Evolutionary conservation across 176 grass and related monocot species (phyloP).

Genomic region (Cymbopogon citratus): DNA sequence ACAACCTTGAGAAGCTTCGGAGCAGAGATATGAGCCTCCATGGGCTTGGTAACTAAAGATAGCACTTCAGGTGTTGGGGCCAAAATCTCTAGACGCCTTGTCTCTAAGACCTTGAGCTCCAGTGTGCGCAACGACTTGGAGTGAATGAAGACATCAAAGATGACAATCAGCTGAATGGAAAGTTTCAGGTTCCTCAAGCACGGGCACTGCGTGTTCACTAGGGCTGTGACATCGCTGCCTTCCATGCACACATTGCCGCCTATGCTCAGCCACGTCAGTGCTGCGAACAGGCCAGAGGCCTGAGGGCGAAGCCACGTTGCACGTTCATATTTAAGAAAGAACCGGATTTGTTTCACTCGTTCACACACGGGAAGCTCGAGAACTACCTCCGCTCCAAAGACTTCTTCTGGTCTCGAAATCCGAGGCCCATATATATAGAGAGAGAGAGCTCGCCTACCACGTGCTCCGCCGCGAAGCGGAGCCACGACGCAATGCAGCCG

Average conservation of each 20-base stretch:
- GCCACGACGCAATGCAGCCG: no score
- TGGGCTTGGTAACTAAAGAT: not conserved
- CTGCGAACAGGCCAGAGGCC: not conserved
- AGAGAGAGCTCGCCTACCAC: no score
- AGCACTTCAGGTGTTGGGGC: not conserved
- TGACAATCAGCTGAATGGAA: rapidly evolving
- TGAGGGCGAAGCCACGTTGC: not conserved
- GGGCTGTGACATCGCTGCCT: not conserved
- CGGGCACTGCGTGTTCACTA: not conserved
- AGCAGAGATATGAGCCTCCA: no score
- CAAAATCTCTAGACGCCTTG: not conserved
- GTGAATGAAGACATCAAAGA: not conserved
- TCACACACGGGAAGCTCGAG: not conserved
- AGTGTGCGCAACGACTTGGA: not conserved
- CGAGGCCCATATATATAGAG: no score
- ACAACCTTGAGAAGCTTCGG: no score
- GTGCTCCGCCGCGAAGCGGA: no score
- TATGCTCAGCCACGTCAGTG: not conserved
- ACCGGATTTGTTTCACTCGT: not conserved
- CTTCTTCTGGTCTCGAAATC: no score
- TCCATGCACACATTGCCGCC: not conserved
- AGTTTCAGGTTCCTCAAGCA: not conserved
- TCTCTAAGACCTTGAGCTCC: rapidly evolving
- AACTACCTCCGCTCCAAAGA: no score
- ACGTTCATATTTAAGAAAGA: no score